phyloP scores from a whole-genome alignment of 2,329 filamentous ascomycete species.

The Botrytis medusae region DNA sequence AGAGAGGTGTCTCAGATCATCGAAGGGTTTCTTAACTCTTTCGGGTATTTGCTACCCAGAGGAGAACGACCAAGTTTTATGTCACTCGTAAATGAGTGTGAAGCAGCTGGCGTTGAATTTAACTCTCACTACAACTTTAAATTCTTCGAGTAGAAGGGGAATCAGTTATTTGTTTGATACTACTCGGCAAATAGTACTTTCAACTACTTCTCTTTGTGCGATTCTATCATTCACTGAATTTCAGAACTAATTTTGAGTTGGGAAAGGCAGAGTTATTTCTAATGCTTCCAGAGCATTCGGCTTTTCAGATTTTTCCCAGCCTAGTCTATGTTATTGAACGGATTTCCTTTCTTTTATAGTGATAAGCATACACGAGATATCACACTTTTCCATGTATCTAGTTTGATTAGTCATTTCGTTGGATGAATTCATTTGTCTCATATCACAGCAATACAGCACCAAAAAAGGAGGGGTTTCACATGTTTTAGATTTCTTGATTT shows the following conservation, averaged over 20 bases:
- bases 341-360: background rate
- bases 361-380: background rate
- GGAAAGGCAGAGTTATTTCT: no score
- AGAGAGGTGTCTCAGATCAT: accelerated
- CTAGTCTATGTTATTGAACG: no score
- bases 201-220: no score
- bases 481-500: background rate
- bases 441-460: background rate
- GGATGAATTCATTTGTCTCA: background rate
- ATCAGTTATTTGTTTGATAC: no score
- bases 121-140: no score
- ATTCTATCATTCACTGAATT: no score
- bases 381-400: background rate
- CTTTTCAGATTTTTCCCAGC: no score
- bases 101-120: background rate
- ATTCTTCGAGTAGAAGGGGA: no score
- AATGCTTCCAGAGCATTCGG: no score
- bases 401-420: background rate
- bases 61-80: background rate
- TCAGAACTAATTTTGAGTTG: no score
- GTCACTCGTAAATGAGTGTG: background rate
- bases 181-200: no score
- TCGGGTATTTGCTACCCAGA: accelerated
- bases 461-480: background rate
- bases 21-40: background rate